These are phyloP conservation scores for Trichoderma sp. DNA, from an alignment of 2,329 filamentous ascomycete species.

Conservation along the genomic window DNA sequence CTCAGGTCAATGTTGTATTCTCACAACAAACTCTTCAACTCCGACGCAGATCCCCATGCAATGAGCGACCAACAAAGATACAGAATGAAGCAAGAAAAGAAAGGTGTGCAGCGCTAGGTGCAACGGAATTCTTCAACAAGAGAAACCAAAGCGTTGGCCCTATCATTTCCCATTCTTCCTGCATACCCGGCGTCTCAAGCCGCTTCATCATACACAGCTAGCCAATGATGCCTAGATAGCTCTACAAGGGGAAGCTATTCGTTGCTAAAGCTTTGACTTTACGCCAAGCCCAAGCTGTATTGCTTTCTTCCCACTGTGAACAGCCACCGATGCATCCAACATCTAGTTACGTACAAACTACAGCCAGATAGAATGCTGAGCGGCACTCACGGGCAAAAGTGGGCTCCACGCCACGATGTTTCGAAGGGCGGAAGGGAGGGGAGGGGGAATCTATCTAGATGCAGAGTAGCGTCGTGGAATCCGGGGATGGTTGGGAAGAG, in stretches of 20 bases:
- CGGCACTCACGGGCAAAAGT: constrained; percentile 13
- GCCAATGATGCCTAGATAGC: neutral
- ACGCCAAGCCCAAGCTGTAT: neutral
- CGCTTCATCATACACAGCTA: neutral
- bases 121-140: neutral
- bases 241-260: neutral
- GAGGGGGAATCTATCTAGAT: neutral
- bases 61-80: neutral
- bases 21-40: neutral
- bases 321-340: neutral
- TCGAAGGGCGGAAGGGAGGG: neutral
- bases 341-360: neutral
- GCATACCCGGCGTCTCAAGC: neutral
- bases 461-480: neutral
- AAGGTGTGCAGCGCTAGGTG: constrained; percentile 1
- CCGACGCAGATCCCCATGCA: neutral
- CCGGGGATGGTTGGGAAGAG: neutral
- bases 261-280: neutral
- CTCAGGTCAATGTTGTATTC: neutral
- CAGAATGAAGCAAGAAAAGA: too few species aligned
- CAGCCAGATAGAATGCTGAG: constrained; percentile 9
- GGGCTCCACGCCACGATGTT: neutral
- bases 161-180: neutral
- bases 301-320: neutral
- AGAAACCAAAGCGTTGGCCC: neutral